Base-by-base conservation (phyloP, 2,329 filamentous ascomycete species). In the Fusarium begoniae region DNA sequence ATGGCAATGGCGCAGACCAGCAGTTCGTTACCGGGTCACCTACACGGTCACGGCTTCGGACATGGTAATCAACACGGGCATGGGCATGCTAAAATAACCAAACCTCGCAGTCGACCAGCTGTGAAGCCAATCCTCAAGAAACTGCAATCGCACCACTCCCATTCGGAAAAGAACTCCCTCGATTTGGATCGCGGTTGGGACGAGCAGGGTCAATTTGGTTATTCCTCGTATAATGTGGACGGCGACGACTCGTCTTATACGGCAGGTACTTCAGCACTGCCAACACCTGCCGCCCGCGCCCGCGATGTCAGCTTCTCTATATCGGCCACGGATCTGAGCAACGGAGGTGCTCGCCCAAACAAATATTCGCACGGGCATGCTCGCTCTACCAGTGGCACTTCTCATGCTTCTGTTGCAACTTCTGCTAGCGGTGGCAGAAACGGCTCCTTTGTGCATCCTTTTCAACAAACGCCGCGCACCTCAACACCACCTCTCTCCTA, bases 51-150 rank as follows among this genome's bases (percentile, higher is more conserved):
- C 48, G 41, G 58, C 60, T 72, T 76, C 60, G 70, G 70, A 44
- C 74, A 75, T 65, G 75, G 53, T 30, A 57, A 60, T 41, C 44
- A 60, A 50, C 64, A 69, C 51, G 20, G 51, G 24, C 24, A 58
- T 65, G 70, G 72, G 40, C 75, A 77, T 61, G 73, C 74, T 56
- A 81, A 81, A 66, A 77, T 81, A 73, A 80, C 83, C 77, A 90
- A 89, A 79, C 77, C 84, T 57, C 83, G 84, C 75, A 81, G 82
- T 60, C 86, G 86, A 75, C 83, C 83, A 66, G 83, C 84, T 67
- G 87, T 90, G 72, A 91, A 90, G 81, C 90, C 90, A 15, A 91
- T 91, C 50, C 82, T 92, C 60, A 90, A 90, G 80, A 91, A 90
- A 79, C 79, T 88, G 68, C 82, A 83, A 59, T 79, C 81, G 17